Conservation (phyloP, 2,329 filamentous ascomycete species). For the Dichotomopilus funicola region DNA sequence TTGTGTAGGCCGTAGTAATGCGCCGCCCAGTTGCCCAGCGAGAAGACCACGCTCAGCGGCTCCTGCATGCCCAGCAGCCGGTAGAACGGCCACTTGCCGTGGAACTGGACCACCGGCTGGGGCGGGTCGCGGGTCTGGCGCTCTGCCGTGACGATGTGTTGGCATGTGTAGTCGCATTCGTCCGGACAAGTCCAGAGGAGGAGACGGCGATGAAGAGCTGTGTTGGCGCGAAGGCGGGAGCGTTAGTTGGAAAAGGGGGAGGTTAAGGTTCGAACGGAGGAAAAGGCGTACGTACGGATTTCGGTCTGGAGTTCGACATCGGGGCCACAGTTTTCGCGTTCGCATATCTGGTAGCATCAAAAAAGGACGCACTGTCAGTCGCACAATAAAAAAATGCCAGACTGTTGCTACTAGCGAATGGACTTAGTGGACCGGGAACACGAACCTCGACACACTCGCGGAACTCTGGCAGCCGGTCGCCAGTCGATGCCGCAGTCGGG, state of each 20-base stretch:
- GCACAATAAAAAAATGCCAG: not conserved
- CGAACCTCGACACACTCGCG: slow-evolving; percentile 74
- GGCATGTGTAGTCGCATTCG: slow-evolving; percentile 97
- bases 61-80: slow-evolving; percentile 91
- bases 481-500: slow-evolving; percentile 62
- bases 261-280: slow-evolving; percentile 7
- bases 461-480: slow-evolving; percentile 84
- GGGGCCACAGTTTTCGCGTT: slow-evolving; percentile 68
- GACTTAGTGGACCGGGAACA: slow-evolving; percentile 20
- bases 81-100: slow-evolving; percentile 97
- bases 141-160: slow-evolving; percentile 76
- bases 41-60: slow-evolving; percentile 89
- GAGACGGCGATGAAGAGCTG: slow-evolving; percentile 77
- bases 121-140: slow-evolving; percentile 54
- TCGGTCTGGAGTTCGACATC: slow-evolving; percentile 47
- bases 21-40: slow-evolving; percentile 80
- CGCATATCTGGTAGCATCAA: slow-evolving; percentile 58
- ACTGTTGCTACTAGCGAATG: not conserved
- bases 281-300: slow-evolving; percentile 56
- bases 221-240: slow-evolving; percentile 17
- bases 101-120: slow-evolving; percentile 77
- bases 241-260: not conserved
- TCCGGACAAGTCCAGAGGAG: slow-evolving; percentile 86
- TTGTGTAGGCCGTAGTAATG: slow-evolving; percentile 70
- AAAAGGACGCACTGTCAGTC: too few relatives aligned